Conservation (phyloP, 805 yeast species). For the Ogataea nonfermentans region DNA sequence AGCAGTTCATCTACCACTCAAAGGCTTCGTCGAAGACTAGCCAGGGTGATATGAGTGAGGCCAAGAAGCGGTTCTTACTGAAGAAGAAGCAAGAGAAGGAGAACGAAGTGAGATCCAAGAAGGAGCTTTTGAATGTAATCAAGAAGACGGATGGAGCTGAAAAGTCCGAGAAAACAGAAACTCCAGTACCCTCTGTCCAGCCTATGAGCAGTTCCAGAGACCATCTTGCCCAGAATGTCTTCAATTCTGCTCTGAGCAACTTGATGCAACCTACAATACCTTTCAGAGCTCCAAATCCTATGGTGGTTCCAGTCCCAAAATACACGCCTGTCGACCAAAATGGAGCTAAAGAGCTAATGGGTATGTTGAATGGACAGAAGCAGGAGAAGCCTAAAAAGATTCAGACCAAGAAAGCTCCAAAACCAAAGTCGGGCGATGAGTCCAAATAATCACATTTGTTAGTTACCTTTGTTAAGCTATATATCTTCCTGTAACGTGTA, state of each 20-base stretch:
- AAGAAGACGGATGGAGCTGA: constrained; percentile 26
- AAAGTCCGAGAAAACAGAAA: neutral
- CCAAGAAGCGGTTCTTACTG: constrained; percentile 19
- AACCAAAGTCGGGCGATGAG: neutral
- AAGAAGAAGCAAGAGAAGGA: constrained; percentile 29
- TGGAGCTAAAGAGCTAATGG: constrained; percentile 20
- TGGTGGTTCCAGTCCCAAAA: constrained; percentile 8
- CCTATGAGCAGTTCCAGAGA: constrained; percentile 5
- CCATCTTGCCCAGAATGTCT: constrained; percentile 28
- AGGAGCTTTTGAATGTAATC: constrained; percentile 45
- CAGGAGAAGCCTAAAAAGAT: neutral
- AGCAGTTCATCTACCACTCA: constrained; percentile 75
- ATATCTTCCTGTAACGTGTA: constrained; percentile 42
- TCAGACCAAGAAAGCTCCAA: neutral
- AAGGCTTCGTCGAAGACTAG: constrained; percentile 51
- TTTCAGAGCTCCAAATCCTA: constrained; percentile 4
- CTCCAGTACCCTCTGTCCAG: neutral
- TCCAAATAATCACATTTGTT: neutral
- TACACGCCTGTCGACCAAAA: constrained; percentile 10
- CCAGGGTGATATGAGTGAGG: constrained; percentile 22
- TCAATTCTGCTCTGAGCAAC: constrained; percentile 30
- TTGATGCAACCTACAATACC: constrained; percentile 16
- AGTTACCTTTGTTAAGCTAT: constrained; percentile 9
- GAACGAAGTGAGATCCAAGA: constrained; percentile 33
- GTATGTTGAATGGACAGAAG: constrained; percentile 12